phyloP scores from a whole-genome alignment of 495 filamentous ascomycete genomes.

The Tuber umbilicatum region DNA sequence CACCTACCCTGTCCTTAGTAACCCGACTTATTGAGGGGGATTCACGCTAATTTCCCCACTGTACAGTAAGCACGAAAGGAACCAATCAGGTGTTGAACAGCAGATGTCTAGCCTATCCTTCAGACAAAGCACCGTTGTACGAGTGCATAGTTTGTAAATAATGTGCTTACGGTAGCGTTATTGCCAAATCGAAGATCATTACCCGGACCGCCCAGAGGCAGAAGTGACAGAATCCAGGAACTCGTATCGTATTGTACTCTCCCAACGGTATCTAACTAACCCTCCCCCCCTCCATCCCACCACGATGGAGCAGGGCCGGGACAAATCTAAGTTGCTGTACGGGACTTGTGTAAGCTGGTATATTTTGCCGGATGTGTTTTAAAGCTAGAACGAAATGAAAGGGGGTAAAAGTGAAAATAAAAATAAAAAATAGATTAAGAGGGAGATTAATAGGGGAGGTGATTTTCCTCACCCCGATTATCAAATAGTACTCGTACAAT shows the following conservation, averaged over 20 bases:
- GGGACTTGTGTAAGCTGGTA: neutral
- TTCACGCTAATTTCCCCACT: neutral
- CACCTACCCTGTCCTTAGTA: neutral
- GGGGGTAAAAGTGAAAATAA: neutral
- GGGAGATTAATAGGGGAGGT: neutral
- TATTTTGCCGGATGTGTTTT: neutral
- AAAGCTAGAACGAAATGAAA: neutral
- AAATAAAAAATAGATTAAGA: neutral
- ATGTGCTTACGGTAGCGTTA: neutral
- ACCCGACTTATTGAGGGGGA: neutral
- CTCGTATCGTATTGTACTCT: neutral
- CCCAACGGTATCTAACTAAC: neutral
- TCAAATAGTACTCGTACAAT: too few species aligned
- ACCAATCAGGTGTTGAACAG: neutral
- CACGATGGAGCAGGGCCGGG: neutral
- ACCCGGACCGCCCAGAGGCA: neutral
- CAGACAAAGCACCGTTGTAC: neutral
- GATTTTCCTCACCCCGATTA: neutral
- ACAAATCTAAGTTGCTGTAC: neutral
- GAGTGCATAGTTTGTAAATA: neutral
- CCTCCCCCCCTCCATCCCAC: neutral
- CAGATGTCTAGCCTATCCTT: neutral
- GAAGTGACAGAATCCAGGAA: neutral
- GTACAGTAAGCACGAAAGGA: neutral
- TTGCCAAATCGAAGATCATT: neutral